Evolutionary conservation across 2,329 filamentous ascomycete species (phyloP).

Genomic region (Clarireedia paspali): DNA sequence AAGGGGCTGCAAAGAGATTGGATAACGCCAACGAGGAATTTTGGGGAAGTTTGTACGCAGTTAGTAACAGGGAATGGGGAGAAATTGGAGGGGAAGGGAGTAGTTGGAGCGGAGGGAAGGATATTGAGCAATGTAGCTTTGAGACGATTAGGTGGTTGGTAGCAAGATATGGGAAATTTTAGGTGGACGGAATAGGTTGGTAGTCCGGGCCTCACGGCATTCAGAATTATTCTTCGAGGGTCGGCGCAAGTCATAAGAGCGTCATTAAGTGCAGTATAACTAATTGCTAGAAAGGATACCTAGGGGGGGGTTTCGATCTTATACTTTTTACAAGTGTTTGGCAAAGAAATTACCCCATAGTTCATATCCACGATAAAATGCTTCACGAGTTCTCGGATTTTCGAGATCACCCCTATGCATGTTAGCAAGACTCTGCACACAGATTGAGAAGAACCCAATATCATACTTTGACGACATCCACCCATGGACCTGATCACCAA

Average conservation of each 20-base stretch:
- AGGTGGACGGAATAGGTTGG: no score
- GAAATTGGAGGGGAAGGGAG: slow-evolving; percentile 31
- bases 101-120: slow-evolving; percentile 31
- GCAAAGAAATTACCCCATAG: slow-evolving; percentile 1
- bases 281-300: no score
- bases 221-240: no score
- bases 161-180: background rate
- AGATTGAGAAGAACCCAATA: background rate
- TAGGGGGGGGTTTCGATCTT: no score
- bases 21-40: slow-evolving; percentile 37
- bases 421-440: background rate
- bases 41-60: slow-evolving; percentile 40
- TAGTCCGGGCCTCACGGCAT: no score
- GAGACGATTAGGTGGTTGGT: slow-evolving; percentile 31
- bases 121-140: slow-evolving; percentile 33
- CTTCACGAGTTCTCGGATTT: background rate
- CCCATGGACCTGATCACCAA: slow-evolving; percentile 59
- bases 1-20: slow-evolving; percentile 27
- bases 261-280: no score
- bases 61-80: slow-evolving; percentile 41
- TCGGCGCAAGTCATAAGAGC: no score
- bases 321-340: background rate
- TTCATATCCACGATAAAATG: slow-evolving; percentile 9
- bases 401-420: background rate
- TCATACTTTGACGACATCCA: slow-evolving; percentile 61